Evolutionary conservation across 495 filamentous ascomycete genomes (phyloP).

Genomic region (Friedmanniomyces simplex): DNA sequence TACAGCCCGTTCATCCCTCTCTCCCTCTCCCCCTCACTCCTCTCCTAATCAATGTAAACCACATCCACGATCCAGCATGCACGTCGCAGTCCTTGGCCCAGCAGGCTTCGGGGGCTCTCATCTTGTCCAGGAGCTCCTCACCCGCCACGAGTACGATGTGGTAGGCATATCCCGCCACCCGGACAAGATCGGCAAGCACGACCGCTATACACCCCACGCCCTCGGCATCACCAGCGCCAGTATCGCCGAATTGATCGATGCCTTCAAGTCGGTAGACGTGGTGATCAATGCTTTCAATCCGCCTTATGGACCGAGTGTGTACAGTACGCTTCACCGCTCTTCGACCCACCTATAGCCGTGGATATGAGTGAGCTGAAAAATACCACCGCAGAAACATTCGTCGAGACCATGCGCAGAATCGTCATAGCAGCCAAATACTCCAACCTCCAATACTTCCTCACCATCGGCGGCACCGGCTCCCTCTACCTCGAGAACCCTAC

Average conservation of each 20-base stretch:
- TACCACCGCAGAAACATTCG: conserved; percentile 23
- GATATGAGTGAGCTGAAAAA: no score
- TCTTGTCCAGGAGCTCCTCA: conserved; percentile 21
- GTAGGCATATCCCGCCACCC: conserved; percentile 25
- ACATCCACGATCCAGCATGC: conserved; percentile 3
- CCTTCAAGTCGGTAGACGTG: conserved; percentile 23
- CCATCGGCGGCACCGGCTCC: conserved; percentile 24
- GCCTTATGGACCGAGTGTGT: conserved; percentile 10
- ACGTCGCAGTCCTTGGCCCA: conserved; percentile 25
- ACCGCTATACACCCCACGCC: conserved; percentile 16
- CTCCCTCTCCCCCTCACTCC: no score
- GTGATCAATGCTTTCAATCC: conserved; percentile 26
- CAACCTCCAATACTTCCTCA: conserved; percentile 23
- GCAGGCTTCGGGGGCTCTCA: conserved; percentile 26
- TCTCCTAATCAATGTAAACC: no score
- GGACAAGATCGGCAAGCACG: conserved; percentile 23
- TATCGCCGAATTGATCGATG: conserved; percentile 13
- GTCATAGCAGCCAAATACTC: conserved; percentile 23
- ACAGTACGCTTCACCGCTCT: conserved; percentile 24
- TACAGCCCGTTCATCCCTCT: no score
- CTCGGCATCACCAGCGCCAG: conserved; percentile 15
- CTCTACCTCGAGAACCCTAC: conserved; percentile 14
- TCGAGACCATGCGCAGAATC: conserved; percentile 25
- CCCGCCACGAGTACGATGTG: conserved; percentile 23
- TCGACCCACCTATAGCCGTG: no score